These are phyloP conservation scores for Cercospora nicotianae DNA, from an alignment of 2,329 filamentous ascomycete genomes.

Conservation along the genomic window DNA sequence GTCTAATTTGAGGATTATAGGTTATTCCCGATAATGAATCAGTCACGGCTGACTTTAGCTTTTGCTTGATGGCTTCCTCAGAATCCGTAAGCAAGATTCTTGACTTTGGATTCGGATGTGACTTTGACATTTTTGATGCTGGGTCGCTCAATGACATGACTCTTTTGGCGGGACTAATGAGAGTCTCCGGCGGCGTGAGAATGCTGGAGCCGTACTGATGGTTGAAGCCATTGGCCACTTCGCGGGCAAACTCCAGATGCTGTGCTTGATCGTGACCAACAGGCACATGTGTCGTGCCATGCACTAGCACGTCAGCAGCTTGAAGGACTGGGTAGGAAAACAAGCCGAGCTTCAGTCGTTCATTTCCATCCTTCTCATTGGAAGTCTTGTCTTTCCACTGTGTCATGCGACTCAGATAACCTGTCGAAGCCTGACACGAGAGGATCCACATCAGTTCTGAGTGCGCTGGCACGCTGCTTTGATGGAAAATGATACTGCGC, in stretches of 20 bases:
- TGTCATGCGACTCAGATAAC: slow-evolving; percentile 96
- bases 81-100: slow-evolving; percentile 80
- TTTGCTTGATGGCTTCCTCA: slow-evolving; percentile 62
- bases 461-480: slow-evolving; percentile 67
- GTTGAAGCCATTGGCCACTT: slow-evolving; percentile 87
- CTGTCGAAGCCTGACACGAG: slow-evolving; percentile 85
- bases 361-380: slow-evolving; percentile 44
- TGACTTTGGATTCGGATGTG: slow-evolving; percentile 67
- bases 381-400: slow-evolving; percentile 80
- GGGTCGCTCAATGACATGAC: slow-evolving; percentile 88
- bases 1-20: slow-evolving; percentile 69
- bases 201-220: slow-evolving; percentile 60
- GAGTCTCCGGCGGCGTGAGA: slow-evolving; percentile 67
- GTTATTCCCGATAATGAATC: slow-evolving; percentile 68
- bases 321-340: slow-evolving; percentile 96
- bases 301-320: slow-evolving; percentile 89
- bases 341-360: slow-evolving; percentile 74
- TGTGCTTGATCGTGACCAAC: slow-evolving; percentile 95
- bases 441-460: slow-evolving; percentile 96
- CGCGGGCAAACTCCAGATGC: slow-evolving; percentile 88
- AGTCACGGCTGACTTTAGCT: slow-evolving; percentile 73
- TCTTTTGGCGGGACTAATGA: slow-evolving; percentile 77
- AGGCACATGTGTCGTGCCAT: slow-evolving; percentile 87
- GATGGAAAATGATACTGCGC: slow-evolving; percentile 77
- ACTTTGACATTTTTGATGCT: slow-evolving; percentile 90